Conservation (phyloP, 1,139 yeast species). For the Hemisphaericaspora xylanilytica region DNA sequence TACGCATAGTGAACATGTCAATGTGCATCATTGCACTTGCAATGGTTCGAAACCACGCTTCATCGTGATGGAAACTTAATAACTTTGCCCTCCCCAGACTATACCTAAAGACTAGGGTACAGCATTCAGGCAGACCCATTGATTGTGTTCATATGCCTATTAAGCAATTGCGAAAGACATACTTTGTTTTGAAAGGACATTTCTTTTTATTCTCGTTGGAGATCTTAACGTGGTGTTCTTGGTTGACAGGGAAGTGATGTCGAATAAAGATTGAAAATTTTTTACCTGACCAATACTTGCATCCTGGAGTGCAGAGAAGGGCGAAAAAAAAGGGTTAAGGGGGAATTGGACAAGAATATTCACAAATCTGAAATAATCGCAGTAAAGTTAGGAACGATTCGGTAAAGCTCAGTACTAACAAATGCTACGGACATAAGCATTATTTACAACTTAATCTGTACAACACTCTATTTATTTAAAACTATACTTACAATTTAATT, state of each 20-base stretch:
- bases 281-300: constrained; percentile 3
- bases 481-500: no score
- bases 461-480: no score
- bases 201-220: constrained; percentile 11
- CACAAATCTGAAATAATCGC: not conserved
- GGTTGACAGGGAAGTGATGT: constrained; percentile 1
- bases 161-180: constrained; percentile 21
- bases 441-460: no score
- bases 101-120: no score
- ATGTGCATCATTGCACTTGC: no score
- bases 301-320: not conserved
- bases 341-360: not conserved
- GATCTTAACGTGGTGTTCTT: constrained; percentile 8
- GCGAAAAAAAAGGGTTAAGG: no score
- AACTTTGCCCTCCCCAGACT: not conserved
- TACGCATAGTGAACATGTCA: no score
- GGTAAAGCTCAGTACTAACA: not conserved
- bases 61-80: no score
- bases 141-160: not conserved
- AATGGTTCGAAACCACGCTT: no score
- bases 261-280: constrained; percentile 5
- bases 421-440: no score
- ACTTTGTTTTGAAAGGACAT: constrained; percentile 55
- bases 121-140: no score
- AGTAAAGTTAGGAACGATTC: not conserved